A percentile compares a stretch with the other conserved stretches of the same genome.
phyloP scores from a whole-genome alignment of 768 basidiomycete species.

The Tricholoma sp. region DNA sequence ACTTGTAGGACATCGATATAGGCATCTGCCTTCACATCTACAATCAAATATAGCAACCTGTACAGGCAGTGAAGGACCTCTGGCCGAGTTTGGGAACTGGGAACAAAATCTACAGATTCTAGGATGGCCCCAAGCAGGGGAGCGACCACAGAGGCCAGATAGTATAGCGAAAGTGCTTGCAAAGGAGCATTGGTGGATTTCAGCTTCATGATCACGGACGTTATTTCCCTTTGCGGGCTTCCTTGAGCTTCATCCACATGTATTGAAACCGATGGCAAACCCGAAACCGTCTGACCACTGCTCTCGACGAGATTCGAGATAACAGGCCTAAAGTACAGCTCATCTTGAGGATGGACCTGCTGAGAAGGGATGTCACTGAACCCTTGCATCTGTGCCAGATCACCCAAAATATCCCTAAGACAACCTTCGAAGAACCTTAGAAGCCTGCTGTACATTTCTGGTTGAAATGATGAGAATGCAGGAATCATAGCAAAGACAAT shows the following conservation, averaged over 20 bases:
- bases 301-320: constrained; percentile 9
- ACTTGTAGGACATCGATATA: constrained; percentile 71
- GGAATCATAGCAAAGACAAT: constrained; percentile 71
- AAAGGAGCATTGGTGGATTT: constrained; percentile 54
- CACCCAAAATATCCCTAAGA: constrained; percentile 48
- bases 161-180: constrained; percentile 51
- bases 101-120: constrained; percentile 44
- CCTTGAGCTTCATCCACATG: constrained; percentile 50
- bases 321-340: not conserved
- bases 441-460: constrained; percentile 57
- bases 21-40: constrained; percentile 57
- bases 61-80: constrained; percentile 45
- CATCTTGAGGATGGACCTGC: not conserved
- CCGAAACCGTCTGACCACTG: constrained; percentile 25
- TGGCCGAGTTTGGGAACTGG: constrained; percentile 19
- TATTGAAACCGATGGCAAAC: constrained; percentile 40
- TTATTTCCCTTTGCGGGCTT: constrained; percentile 11
- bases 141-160: constrained; percentile 56
- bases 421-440: constrained; percentile 65
- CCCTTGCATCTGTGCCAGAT: constrained; percentile 35
- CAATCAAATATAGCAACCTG: constrained; percentile 48
- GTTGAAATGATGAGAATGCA: constrained; percentile 63
- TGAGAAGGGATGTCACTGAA: constrained; percentile 6
- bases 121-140: constrained; percentile 60
- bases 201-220: constrained; percentile 18